Evolutionary conservation across 2,329 filamentous ascomycete species (phyloP).

Genomic region (Cryphonectria japonica): DNA sequence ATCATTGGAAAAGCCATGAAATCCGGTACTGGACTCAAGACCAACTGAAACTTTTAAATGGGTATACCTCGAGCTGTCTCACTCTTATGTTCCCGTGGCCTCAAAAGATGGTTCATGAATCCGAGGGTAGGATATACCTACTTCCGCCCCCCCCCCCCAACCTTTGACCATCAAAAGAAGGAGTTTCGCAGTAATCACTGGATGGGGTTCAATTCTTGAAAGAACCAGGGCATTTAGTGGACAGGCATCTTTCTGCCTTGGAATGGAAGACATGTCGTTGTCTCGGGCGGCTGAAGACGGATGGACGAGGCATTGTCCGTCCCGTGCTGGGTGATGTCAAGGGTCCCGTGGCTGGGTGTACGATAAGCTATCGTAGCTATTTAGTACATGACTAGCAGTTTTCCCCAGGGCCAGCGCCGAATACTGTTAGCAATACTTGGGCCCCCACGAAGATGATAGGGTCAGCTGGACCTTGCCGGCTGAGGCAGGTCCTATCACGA

Average conservation of each 20-base stretch:
- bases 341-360: background rate
- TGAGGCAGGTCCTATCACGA: constrained; percentile 21
- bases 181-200: background rate
- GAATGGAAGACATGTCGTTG: background rate
- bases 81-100: background rate
- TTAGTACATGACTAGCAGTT: background rate
- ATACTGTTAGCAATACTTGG: background rate
- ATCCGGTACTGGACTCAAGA: background rate
- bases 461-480: constrained; percentile 18
- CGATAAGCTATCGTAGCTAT: background rate
- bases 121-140: background rate
- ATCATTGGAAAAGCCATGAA: too few species aligned
- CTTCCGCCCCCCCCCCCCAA: too few species aligned
- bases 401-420: background rate
- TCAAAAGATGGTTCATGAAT: background rate
- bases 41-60: background rate
- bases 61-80: background rate
- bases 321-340: constrained; percentile 4
- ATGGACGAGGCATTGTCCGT: background rate
- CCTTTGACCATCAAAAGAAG: background rate
- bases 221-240: background rate
- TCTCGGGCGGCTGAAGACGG: background rate
- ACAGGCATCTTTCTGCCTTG: background rate
- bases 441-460: constrained; percentile 10
- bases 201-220: background rate